phyloP scores from a whole-genome alignment of 176 grass and related monocot genomes.

The Tillandsia leiboldiana region DNA sequence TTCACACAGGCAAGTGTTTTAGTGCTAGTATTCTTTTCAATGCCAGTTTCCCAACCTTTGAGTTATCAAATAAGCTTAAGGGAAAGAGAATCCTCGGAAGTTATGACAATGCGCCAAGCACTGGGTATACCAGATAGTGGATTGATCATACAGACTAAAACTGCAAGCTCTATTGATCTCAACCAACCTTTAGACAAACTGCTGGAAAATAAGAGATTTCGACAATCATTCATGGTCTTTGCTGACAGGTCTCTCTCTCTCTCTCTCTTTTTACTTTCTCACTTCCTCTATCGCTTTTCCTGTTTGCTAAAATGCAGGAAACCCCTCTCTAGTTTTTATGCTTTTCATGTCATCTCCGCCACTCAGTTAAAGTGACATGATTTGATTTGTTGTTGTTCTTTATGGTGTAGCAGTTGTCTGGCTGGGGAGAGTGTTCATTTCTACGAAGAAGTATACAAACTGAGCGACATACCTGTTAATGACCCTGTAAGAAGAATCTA shows the following conservation, averaged over 20 bases:
- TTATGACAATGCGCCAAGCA: slow-evolving; percentile 10
- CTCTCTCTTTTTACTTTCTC: too few species aligned
- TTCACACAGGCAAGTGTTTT: background rate
- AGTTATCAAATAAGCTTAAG: slow-evolving; percentile 4
- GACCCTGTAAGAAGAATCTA: slow-evolving; percentile 11
- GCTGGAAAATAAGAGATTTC: background rate
- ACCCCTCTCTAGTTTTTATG: background rate
- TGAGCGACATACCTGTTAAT: slow-evolving; percentile 4
- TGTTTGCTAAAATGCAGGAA: background rate
- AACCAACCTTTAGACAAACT: slow-evolving; percentile 9
- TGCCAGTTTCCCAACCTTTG: slow-evolving; percentile 1
- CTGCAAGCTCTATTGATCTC: background rate
- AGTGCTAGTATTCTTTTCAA: slow-evolving; percentile 13
- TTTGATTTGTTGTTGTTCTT: background rate
- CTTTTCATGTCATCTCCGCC: background rate
- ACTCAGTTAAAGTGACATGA: background rate
- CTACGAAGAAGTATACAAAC: slow-evolving; percentile 5
- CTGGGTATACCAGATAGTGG: slow-evolving; percentile 5
- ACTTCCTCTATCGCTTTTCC: background rate
- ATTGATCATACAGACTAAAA: background rate
- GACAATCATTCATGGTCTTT: slow-evolving; percentile 7
- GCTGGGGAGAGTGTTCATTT: slow-evolving; percentile 4
- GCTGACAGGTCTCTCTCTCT: background rate
- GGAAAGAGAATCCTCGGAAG: background rate
- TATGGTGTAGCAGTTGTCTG: background rate